Base-by-base conservation (phyloP, 768 basidiomycete species). In the Leccinum truebloodii region DNA sequence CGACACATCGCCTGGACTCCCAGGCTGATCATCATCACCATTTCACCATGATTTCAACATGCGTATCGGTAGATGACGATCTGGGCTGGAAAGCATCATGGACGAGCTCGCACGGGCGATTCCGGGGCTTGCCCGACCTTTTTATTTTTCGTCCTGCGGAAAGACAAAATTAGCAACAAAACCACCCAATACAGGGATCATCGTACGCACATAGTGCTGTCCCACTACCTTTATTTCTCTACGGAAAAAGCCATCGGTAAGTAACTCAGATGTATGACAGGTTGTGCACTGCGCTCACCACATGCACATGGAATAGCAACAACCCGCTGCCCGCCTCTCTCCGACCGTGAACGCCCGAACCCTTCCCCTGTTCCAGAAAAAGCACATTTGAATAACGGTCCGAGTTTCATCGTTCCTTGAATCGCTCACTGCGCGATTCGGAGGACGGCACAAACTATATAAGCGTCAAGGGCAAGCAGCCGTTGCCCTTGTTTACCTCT, bases 31-130 rank as follows among this genome's bases (percentile, higher is more conserved):
- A 48, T 22, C 12, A 26, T 14, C 6, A 26, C 34, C 5, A 34
- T 34, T 13, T 13, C 34, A 34, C 34, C 34, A 34, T 12, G 34
- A 34, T 54, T 54, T 51, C 50, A 57, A 57, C 67, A 24, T 54
- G 32, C 49, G 51, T 61, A 46, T 20, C 20, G 4, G 44, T 20
- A 44, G n/a, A 13, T 41, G n/a, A 41, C 8, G 18, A 7, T 44
- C 41, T 20, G 44, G 44, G 12, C 12, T 46, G 44, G 5, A 20
- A 46, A 46, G n/a, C 10, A 20, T 20, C 12, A 5, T 20, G 44
- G 44, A 20, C n/a, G n/a, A 20, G 12, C 12, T 20, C 10, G 44
- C 5, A 46, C 20, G 44, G 44, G 20, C 10, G 20, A 46, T 20
- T 20, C 2, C 44, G 6, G 44, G 3, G 41, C 41, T 44, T 44